Base-by-base conservation (phyloP, 2,329 filamentous ascomycete genomes). In the Aspergillus thermomutatus region DNA sequence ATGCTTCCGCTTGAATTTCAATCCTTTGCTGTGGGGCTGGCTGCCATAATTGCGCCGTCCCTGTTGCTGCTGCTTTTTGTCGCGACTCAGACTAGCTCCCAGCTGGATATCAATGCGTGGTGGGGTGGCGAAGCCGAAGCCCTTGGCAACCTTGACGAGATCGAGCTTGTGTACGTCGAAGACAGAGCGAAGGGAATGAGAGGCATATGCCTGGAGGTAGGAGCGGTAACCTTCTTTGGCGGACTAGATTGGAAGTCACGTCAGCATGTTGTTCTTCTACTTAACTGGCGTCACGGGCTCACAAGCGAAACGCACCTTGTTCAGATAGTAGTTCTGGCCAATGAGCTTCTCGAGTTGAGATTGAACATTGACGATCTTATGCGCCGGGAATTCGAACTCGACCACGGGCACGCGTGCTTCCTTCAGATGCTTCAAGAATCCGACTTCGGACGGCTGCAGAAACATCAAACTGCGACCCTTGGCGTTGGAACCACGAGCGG, bases 181-280 rank as follows among this genome's bases (percentile, higher is more conserved):
- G 40, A 95, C 87, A n/a, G 86, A 88, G 27, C 91, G 85, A 57
- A 94, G 80, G 64, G 84, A 88, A 76, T 93, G 94, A 57, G 88
- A 92, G 23, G 93, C 92, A 71, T 99, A 99, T 0, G 94, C 93
- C 73, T 97, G 92, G 25, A 99, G 83, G 73, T 99, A 99, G 21
- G 90, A 91, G 58, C 90, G 85, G 79, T 94, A 96, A 3, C 90
- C 84, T 63, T 87, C 85, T 71, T 87, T 88, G 46, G 85, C 85
- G 31, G 83, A 86, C 80, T 84, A 61, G 56, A 53, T 52, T 11
- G 48, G 7, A 8, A 26, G 17, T 5, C 21, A 14, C 11, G 50
- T 55, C 46, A 52, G 53, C 43, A 17, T 11, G 19, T 11, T 11
- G 28, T 8, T 52, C 21, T 14, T 7, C 6, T 37, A 37, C 27